These are phyloP conservation scores for Apophysomyces variabilis DNA, from an alignment of 371 early-diverging fungal species.

Conservation along the genomic window DNA sequence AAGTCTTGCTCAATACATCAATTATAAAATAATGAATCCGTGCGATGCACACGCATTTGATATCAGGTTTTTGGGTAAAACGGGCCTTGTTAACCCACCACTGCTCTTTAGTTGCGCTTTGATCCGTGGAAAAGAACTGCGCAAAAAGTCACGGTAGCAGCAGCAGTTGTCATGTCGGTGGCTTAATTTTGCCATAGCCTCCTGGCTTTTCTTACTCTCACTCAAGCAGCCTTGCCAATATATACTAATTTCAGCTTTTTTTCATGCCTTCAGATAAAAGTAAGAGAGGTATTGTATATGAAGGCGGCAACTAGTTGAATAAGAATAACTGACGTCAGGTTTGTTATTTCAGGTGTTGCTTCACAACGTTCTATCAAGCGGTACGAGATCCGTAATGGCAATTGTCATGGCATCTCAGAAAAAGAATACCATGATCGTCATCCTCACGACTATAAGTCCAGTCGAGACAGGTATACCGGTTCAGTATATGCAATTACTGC, in stretches of 20 bases:
- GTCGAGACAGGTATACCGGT: slow-evolving; percentile 12
- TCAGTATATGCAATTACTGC: slow-evolving; percentile 12
- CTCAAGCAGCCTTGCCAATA: background rate
- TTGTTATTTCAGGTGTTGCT: background rate
- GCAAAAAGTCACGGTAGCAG: too few relatives aligned
- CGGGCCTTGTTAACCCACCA: too few relatives aligned
- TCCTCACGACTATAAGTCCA: background rate
- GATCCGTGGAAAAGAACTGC: slow-evolving; percentile 10
- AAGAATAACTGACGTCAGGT: background rate
- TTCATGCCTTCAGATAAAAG: slow-evolving; percentile 10
- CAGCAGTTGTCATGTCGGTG: too few relatives aligned
- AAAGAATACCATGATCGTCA: background rate
- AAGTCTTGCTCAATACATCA: too few relatives aligned
- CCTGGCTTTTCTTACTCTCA: background rate
- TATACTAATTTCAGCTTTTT: background rate
- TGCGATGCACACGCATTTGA: too few relatives aligned
- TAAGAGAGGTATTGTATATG: background rate
- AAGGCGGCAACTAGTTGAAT: background rate
- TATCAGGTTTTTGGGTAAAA: too few relatives aligned
- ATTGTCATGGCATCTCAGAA: slow-evolving; percentile 3
- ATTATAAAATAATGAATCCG: too few relatives aligned
- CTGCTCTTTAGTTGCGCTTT: too few relatives aligned
- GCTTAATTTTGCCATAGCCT: background rate
- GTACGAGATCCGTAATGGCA: slow-evolving; percentile 8
- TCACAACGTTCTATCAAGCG: background rate